A percentile compares a stretch with the other conserved stretches of the same genome.
These are phyloP conservation scores for Geopyxis carbonaria DNA, from an alignment of 495 filamentous ascomycete species.

Conservation along the genomic window DNA sequence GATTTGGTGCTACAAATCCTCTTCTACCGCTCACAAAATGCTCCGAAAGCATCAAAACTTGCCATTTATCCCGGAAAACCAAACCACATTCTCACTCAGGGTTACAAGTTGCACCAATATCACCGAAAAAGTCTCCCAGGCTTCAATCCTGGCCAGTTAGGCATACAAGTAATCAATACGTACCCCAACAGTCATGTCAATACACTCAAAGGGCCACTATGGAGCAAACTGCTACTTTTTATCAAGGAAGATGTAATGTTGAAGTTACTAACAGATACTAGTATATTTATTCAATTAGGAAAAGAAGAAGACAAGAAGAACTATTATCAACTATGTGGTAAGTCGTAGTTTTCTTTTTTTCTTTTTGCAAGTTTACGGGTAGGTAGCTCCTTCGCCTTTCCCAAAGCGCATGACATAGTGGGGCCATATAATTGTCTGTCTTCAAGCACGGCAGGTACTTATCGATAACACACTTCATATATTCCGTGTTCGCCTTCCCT, in stretches of 20 bases:
- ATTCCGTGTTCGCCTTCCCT: too few relatives aligned
- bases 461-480: too few relatives aligned
- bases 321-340: slow-evolving; percentile 66
- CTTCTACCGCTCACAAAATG: slow-evolving; percentile 37
- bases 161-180: slow-evolving; percentile 33
- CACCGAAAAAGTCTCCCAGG: too few relatives aligned
- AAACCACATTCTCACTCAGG: slow-evolving; percentile 20
- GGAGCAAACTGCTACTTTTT: slow-evolving; percentile 58
- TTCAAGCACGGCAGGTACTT: too few relatives aligned
- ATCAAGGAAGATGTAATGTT: slow-evolving; percentile 72
- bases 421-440: too few relatives aligned
- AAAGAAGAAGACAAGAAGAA: slow-evolving; percentile 36
- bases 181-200: slow-evolving; percentile 55
- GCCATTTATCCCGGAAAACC: slow-evolving; percentile 21
- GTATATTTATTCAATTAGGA: slow-evolving; percentile 52
- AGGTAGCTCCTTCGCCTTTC: slow-evolving; percentile 6
- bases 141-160: slow-evolving; percentile 9
- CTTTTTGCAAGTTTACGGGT: too few relatives aligned
- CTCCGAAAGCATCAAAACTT: slow-evolving; percentile 20
- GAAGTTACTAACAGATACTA: slow-evolving; percentile 58
- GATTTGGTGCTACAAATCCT: slow-evolving; percentile 66
- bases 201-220: slow-evolving; percentile 49
- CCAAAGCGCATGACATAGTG: slow-evolving; percentile 3
- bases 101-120: too few relatives aligned
- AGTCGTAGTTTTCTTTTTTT: slow-evolving; percentile 17